Evolutionary conservation across 2,329 filamentous ascomycete genomes (phyloP), one percentile per base, ranked within the genome.

Genomic region (Nothophaeocryptopus gaeumannii): DNA sequence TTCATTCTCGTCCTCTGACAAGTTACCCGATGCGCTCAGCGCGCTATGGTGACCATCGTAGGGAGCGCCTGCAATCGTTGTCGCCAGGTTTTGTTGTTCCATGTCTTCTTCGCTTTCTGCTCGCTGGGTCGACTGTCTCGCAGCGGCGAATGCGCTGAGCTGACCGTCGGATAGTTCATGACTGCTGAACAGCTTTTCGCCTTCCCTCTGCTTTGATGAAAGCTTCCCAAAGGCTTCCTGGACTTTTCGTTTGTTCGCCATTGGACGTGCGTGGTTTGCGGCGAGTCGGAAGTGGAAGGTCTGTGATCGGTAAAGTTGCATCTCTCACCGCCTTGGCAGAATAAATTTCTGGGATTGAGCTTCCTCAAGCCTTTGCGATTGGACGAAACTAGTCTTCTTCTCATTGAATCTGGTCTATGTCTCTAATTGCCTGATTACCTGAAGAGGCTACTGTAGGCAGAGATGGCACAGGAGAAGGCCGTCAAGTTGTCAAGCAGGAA

Each of bases 171-270:
- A 31, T 5, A 39, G n/a, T 9, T 32, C 15, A 39, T 34, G 13
- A 15, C 33, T 37, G 33, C 42, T 45, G 42, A 45, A 45, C 2
- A 45, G 42, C 29, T 20, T 31, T 10, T 45, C 8, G 8, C 14
- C 16, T 3, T 33, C 8, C 5, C 2, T 26, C 8, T 9, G 26
- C 15, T 40, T 53, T 55, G 60, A 48, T 16, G 51, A 54, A 5
- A 41, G 15, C 42, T 42, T 51, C 8, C 61, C 58, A 52, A 68
- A 68, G 2, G 66, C 67, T 20, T 69, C 66, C 43, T 61, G 53
- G 2, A 63, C 66, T 52, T 64, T 67, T 45, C 66, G 54, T 50
- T 69, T 69, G 35, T 61, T 54, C 42, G 62, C 55, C 64, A 66
- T 66, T 7, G 20, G 20, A 26, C 7, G 20, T 7, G 7, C 7